phyloP scores from a whole-genome alignment of 208 protist species.

The Leishmania aethiopica region DNA sequence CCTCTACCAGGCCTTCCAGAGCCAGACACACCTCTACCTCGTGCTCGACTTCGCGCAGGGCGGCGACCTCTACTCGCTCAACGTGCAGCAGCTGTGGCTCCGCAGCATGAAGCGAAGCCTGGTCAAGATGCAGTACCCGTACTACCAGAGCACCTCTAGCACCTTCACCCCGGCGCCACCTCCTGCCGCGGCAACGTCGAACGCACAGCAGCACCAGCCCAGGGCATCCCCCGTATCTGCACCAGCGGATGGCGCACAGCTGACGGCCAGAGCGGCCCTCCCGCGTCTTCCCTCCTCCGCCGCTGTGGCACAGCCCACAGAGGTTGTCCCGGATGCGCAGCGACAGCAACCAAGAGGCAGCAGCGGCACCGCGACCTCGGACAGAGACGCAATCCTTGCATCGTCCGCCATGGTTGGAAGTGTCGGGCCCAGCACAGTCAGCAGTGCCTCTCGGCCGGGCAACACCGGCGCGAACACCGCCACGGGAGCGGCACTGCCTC shows the following conservation, averaged over 20 bases:
- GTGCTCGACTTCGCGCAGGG: constrained; percentile 87
- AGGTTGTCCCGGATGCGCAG: neutral
- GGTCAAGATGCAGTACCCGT: constrained; percentile 52
- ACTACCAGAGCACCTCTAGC: constrained; percentile 42
- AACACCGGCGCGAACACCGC: neutral
- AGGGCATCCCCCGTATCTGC: neutral
- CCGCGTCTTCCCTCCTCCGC: neutral
- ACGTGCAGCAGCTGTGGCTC: constrained; percentile 67
- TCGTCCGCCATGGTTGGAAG: neutral
- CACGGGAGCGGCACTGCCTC: constrained; percentile 4
- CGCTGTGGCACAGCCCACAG: neutral
- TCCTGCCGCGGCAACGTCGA: neutral
- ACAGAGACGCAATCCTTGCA: neutral
- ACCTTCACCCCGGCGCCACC: constrained; percentile 8
- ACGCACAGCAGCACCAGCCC: neutral
- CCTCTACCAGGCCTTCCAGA: constrained; percentile 87
- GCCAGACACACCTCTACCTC: constrained; percentile 79
- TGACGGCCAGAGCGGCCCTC: neutral
- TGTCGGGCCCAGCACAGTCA: neutral
- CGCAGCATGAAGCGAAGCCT: constrained; percentile 56
- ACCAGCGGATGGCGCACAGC: neutral
- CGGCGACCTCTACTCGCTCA: constrained; percentile 83
- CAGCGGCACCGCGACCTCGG: neutral
- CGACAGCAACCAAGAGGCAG: neutral
- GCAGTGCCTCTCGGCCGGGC: neutral